Percentiles rank a stretch among this genome's conserved stretches.
These are phyloP conservation scores for Psilocybe cyanescens DNA, from an alignment of 768 basidiomycete genomes.

Conservation along the genomic window DNA sequence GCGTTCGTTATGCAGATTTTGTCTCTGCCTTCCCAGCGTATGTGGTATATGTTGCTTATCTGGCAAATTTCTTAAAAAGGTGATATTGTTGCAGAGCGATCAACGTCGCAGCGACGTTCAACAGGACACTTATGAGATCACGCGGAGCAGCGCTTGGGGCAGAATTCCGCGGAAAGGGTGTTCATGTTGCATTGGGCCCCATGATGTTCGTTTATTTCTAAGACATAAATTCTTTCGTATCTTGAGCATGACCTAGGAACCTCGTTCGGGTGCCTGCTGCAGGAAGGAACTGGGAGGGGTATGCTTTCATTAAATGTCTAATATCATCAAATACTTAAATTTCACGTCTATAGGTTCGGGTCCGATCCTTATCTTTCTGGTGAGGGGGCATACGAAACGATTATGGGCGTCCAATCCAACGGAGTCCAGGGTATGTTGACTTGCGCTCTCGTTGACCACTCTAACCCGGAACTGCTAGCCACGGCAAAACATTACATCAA, in stretches of 20 bases:
- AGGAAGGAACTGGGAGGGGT: slow-evolving; percentile 60
- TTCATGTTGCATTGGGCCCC: slow-evolving; percentile 55
- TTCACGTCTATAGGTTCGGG: slow-evolving; percentile 39
- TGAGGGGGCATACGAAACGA: slow-evolving; percentile 57
- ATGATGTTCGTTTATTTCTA: slow-evolving; percentile 40
- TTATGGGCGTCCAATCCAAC: slow-evolving; percentile 53
- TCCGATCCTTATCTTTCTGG: slow-evolving; percentile 58
- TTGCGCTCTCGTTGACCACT: neutral
- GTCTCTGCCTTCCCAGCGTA: slow-evolving; percentile 56
- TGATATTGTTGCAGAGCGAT: slow-evolving; percentile 38
- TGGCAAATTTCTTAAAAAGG: neutral
- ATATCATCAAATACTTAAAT: neutral
- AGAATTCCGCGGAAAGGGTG: slow-evolving; percentile 66
- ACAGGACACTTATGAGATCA: slow-evolving; percentile 57
- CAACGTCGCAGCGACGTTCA: slow-evolving; percentile 57
- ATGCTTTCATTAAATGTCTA: slow-evolving; percentile 7
- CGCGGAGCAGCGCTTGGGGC: slow-evolving; percentile 60
- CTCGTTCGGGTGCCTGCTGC: slow-evolving; percentile 47
- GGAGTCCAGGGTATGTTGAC: slow-evolving; percentile 47
- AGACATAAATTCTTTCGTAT: neutral
- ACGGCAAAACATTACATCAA: slow-evolving; percentile 50
- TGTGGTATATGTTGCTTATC: slow-evolving; percentile 11
- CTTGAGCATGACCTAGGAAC: slow-evolving; percentile 36
- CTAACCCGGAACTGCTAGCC: slow-evolving; percentile 23
- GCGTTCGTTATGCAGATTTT: slow-evolving; percentile 51